Evolutionary conservation across 306 rosid genomes (phyloP).

Genomic region (Lablab purpureus): DNA sequence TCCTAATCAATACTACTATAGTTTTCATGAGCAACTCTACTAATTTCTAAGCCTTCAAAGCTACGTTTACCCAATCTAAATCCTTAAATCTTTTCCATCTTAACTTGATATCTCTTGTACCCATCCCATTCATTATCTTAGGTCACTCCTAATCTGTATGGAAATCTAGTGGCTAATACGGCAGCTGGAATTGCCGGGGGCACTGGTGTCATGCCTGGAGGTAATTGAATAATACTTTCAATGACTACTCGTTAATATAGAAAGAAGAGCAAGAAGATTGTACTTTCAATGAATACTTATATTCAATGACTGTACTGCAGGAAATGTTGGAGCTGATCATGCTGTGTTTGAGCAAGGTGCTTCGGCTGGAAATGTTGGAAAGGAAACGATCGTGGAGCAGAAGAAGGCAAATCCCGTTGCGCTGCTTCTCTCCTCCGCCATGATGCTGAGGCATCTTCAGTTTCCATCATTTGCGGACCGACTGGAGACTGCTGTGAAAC

Average conservation of each 20-base stretch:
- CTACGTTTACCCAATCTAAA: not conserved
- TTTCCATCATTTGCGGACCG: slow-evolving; percentile 89
- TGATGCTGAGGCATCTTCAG: slow-evolving; percentile 91
- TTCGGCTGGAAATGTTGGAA: slow-evolving; percentile 57
- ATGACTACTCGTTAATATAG: not conserved
- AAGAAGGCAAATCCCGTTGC: slow-evolving; percentile 84
- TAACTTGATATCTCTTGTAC: too few relatives aligned
- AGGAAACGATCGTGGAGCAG: slow-evolving; percentile 65
- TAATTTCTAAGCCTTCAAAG: too few relatives aligned
- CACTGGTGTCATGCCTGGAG: slow-evolving; percentile 87
- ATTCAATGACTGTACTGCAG: slow-evolving; percentile 50
- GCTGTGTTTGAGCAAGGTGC: slow-evolving; percentile 91
- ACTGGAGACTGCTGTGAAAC: slow-evolving; percentile 78
- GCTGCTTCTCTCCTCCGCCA: slow-evolving; percentile 80
- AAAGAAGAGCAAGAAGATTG: not conserved
- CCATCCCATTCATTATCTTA: not conserved
- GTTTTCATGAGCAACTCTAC: too few relatives aligned
- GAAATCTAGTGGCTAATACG: slow-evolving; percentile 88
- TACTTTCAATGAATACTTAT: too few relatives aligned
- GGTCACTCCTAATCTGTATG: slow-evolving; percentile 83
- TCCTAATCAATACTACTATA: not conserved
- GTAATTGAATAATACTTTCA: slow-evolving; percentile 37
- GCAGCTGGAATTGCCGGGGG: slow-evolving; percentile 67
- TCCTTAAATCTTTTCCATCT: too few relatives aligned
- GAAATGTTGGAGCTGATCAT: slow-evolving; percentile 82